A percentile compares a stretch with the other conserved stretches of the same genome.
phyloP scores from a whole-genome alignment of 306 rosid genomes.

The Corylus americana region DNA sequence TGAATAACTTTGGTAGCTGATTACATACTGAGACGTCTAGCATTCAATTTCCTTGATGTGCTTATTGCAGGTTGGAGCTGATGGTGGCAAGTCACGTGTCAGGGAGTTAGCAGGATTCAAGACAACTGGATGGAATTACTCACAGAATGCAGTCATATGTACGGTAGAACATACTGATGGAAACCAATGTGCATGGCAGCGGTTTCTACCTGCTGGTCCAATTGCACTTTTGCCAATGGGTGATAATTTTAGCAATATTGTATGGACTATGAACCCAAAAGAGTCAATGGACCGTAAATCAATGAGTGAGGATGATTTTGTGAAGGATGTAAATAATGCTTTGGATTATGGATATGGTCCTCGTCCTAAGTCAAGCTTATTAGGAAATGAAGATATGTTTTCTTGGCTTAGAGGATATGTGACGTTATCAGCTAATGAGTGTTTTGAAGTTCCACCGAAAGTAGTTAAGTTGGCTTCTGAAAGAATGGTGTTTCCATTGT shows the following conservation, averaged over 20 bases:
- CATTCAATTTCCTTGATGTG: slow-evolving; percentile 20
- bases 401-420: slow-evolving; percentile 65
- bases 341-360: slow-evolving; percentile 77
- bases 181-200: slow-evolving; percentile 88
- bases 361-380: slow-evolving; percentile 57
- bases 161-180: slow-evolving; percentile 73
- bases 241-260: slow-evolving; percentile 83
- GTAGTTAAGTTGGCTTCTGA: slow-evolving; percentile 66
- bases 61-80: slow-evolving; percentile 81
- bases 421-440: slow-evolving; percentile 50
- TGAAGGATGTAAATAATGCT: slow-evolving; percentile 68
- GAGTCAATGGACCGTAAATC: slow-evolving; percentile 62
- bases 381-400: slow-evolving; percentile 50
- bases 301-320: slow-evolving; percentile 55
- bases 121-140: slow-evolving; percentile 92
- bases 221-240: slow-evolving; percentile 90
- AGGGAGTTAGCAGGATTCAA: slow-evolving; percentile 80
- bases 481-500: slow-evolving; percentile 80
- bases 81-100: slow-evolving; percentile 87
- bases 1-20: slow-evolving; percentile 14
- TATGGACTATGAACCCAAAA: slow-evolving; percentile 90
- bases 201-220: slow-evolving; percentile 89
- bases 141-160: slow-evolving; percentile 89
- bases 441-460: slow-evolving; percentile 80
- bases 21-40: slow-evolving; percentile 14